Conservation (phyloP, 1,139 yeast genomes). For the Tardiomyces digboiensis region DNA sequence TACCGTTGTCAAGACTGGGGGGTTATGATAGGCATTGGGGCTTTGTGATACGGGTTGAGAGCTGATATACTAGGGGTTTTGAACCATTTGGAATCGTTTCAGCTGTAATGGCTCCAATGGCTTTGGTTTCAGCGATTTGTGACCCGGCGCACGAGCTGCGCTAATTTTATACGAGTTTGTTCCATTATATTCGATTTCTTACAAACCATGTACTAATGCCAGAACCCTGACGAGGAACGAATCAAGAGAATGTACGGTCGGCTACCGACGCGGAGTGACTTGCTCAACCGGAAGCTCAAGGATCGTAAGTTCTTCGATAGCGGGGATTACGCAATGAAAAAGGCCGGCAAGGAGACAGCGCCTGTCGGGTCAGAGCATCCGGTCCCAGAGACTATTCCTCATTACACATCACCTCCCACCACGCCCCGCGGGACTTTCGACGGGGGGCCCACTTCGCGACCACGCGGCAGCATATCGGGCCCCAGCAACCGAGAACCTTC, state of each 20-base stretch:
- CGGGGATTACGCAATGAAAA: conserved; percentile 94
- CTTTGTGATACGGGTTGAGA: too few species aligned
- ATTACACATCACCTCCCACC: conserved; percentile 7
- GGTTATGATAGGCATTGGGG: too few species aligned
- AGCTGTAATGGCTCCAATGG: too few species aligned
- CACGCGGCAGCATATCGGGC: conserved; percentile 1
- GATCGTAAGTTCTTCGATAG: conserved; percentile 95
- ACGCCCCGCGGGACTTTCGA: background rate
- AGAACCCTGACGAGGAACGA: conserved; percentile 28
- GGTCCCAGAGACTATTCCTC: conserved; percentile 33
- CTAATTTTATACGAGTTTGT: too few species aligned
- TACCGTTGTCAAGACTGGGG: too few species aligned
- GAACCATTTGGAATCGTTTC: too few species aligned
- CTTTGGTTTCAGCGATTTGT: too few species aligned
- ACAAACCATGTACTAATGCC: background rate
- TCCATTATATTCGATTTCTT: too few species aligned
- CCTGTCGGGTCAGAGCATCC: conserved; percentile 34
- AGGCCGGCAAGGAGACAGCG: conserved; percentile 37
- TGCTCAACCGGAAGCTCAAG: conserved; percentile 56
- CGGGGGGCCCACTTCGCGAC: background rate
- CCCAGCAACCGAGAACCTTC: background rate
- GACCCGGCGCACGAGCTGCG: too few species aligned
- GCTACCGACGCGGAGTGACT: conserved; percentile 78
- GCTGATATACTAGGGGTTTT: too few species aligned
- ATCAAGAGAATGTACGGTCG: conserved; percentile 78